Conservation (phyloP, 768 basidiomycete species). For the Leccinum arenicola region DNA sequence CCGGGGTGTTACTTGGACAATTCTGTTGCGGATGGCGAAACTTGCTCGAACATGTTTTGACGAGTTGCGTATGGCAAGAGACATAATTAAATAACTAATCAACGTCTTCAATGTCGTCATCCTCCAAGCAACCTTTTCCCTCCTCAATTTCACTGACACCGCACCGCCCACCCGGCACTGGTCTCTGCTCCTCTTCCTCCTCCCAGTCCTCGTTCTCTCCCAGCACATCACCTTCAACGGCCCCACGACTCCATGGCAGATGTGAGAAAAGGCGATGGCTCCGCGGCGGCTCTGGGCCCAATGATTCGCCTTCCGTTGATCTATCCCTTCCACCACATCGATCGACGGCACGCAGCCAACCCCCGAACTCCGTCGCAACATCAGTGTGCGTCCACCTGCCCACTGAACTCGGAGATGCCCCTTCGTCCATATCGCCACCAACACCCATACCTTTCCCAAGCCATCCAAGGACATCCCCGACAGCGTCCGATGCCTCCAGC, state of each 20-base stretch:
- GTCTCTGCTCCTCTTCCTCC: conserved; percentile 29
- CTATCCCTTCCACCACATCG: background rate
- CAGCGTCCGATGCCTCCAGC: conserved; percentile 57
- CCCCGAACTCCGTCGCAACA: conserved; percentile 59
- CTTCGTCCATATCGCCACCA: conserved; percentile 13
- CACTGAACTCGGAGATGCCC: conserved; percentile 7
- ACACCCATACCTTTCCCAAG: conserved; percentile 33
- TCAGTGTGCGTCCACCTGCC: conserved; percentile 51
- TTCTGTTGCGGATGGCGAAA: background rate
- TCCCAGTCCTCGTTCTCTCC: conserved; percentile 31
- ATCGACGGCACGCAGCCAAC: conserved; percentile 52
- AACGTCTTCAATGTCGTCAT: conserved; percentile 56
- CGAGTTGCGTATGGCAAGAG: background rate
- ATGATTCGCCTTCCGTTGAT: background rate
- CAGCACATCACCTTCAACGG: conserved; percentile 16
- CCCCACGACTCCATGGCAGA: conserved; percentile 42
- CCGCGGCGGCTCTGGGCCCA: conserved; percentile 13
- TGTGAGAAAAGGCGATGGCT: conserved; percentile 53
- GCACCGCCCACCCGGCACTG: conserved; percentile 21
- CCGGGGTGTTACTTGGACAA: conserved; percentile 3
- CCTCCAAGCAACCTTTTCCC: conserved; percentile 51
- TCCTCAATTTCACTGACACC: conserved; percentile 25
- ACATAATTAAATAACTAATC: conserved; percentile 16
- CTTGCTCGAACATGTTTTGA: background rate
- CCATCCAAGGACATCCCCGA: conserved; percentile 58